Evolutionary conservation across 768 basidiomycete genomes (phyloP).

Genomic region (Rhizopogon vulgaris): DNA sequence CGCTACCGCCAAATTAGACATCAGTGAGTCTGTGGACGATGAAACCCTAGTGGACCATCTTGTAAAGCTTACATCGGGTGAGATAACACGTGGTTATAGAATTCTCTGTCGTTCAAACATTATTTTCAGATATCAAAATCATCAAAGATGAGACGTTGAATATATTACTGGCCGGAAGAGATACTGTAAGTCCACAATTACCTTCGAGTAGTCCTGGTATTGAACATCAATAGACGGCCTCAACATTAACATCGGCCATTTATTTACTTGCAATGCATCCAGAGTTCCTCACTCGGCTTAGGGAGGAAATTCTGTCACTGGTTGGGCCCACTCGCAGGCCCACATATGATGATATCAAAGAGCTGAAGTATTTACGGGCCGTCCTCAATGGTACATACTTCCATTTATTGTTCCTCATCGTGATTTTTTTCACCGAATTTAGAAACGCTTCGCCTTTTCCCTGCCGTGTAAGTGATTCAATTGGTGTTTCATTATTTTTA

Average conservation of each 20-base stretch:
- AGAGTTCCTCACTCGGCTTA: conserved; percentile 30
- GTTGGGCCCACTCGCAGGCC: conserved; percentile 32
- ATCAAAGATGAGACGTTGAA: conserved; percentile 38
- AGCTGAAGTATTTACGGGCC: conserved; percentile 39
- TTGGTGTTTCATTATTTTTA: neutral
- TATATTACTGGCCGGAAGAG: conserved; percentile 39
- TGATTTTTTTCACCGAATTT: neutral
- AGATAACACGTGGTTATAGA: neutral
- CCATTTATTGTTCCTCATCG: neutral
- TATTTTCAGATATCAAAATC: conserved; percentile 20
- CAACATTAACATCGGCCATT: conserved; percentile 35
- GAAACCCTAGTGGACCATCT: conserved; percentile 38
- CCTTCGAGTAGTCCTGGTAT: neutral
- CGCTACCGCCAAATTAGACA: conserved; percentile 2
- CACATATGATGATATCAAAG: conserved; percentile 34
- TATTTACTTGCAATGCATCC: conserved; percentile 45
- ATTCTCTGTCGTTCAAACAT: neutral
- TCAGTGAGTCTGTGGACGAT: conserved; percentile 18
- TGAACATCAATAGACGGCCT: conserved; percentile 31
- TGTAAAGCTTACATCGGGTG: conserved; percentile 33
- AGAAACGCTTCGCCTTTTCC: conserved; percentile 30
- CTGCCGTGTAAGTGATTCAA: conserved; percentile 21
- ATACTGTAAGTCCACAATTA: conserved; percentile 26
- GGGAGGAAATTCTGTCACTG: conserved; percentile 34
- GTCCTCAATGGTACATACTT: conserved; percentile 35